Evolutionary conservation across 108 stramenopile genomes (phyloP).

Genomic region (Cyclotella baltica): DNA sequence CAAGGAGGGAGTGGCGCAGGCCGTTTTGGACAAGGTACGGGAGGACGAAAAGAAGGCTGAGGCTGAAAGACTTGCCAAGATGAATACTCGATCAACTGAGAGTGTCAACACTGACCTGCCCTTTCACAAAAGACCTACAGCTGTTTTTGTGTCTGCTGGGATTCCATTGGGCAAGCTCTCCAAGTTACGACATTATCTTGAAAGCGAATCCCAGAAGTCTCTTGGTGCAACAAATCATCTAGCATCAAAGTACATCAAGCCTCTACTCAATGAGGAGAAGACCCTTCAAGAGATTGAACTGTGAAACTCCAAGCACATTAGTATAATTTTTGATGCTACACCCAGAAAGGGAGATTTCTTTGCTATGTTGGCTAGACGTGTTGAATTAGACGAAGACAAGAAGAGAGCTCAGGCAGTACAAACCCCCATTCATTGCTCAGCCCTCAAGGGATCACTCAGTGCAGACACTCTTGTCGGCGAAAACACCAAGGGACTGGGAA

Average conservation of each 20-base stretch:
- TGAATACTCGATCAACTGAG: neutral
- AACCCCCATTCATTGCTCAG: neutral
- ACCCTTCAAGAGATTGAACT: neutral
- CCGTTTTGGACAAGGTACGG: neutral
- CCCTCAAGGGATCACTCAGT: neutral
- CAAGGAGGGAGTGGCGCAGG: neutral
- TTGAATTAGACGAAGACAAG: neutral
- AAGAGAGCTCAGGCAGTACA: neutral
- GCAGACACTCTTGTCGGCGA: constrained; percentile 1
- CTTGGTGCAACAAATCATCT: too few species aligned
- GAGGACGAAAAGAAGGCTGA: neutral
- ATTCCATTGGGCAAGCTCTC: too few species aligned
- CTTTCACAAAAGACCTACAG: neutral
- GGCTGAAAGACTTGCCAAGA: neutral
- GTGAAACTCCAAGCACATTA: neutral
- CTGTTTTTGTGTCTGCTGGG: too few species aligned
- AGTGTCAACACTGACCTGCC: neutral
- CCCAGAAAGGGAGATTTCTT: neutral
- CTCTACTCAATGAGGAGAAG: too few species aligned
- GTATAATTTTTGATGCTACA: constrained; percentile 8
- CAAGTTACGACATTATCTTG: too few species aligned
- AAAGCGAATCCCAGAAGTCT: too few species aligned
- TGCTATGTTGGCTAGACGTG: neutral
- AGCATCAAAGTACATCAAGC: too few species aligned
- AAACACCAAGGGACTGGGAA: neutral